Percentiles rank a stretch among this genome's conserved stretches.
phyloP scores from a whole-genome alignment of 768 basidiomycete species.

The Lactifluus echinatus region DNA sequence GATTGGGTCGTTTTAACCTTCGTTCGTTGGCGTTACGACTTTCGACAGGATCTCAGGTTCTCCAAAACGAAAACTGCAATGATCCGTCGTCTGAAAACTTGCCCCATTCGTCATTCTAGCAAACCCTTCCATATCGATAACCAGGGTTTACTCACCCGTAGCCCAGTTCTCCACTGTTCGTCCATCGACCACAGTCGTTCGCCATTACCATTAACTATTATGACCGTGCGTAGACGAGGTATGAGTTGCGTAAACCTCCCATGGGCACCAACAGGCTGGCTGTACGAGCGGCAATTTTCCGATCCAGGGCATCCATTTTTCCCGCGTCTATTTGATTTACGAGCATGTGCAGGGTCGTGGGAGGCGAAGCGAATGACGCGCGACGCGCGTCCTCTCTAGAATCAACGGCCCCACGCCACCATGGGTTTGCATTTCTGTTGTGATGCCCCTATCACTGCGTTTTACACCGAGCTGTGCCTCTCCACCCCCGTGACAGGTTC shows the following conservation, averaged over 20 bases:
- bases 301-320: slow-evolving; percentile 3
- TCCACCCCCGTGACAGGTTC: slow-evolving; percentile 1
- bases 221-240: slow-evolving; percentile 1
- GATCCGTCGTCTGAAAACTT: slow-evolving; percentile 10
- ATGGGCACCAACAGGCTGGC: neutral
- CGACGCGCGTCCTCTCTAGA: slow-evolving; percentile 4
- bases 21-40: slow-evolving; percentile 8
- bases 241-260: slow-evolving; percentile 7
- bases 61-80: slow-evolving; percentile 1
- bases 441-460: slow-evolving; percentile 18
- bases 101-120: slow-evolving; percentile 3
- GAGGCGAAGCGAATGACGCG: slow-evolving; percentile 16
- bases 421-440: slow-evolving; percentile 13
- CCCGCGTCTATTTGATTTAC: slow-evolving; percentile 10
- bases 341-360: slow-evolving; percentile 12
- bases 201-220: neutral
- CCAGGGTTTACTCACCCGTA: slow-evolving; percentile 8
- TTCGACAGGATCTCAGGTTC: slow-evolving; percentile 6
- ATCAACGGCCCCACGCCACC: slow-evolving; percentile 16
- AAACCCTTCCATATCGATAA: slow-evolving; percentile 17
- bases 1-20: slow-evolving; percentile 8
- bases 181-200: slow-evolving; percentile 5
- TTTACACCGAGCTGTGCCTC: slow-evolving; percentile 6
- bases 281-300: neutral
- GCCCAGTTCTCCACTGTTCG: slow-evolving; percentile 12